Evolutionary conservation across 2,329 filamentous ascomycete genomes (phyloP).

Genomic region (Blastomyces emzantsi): DNA sequence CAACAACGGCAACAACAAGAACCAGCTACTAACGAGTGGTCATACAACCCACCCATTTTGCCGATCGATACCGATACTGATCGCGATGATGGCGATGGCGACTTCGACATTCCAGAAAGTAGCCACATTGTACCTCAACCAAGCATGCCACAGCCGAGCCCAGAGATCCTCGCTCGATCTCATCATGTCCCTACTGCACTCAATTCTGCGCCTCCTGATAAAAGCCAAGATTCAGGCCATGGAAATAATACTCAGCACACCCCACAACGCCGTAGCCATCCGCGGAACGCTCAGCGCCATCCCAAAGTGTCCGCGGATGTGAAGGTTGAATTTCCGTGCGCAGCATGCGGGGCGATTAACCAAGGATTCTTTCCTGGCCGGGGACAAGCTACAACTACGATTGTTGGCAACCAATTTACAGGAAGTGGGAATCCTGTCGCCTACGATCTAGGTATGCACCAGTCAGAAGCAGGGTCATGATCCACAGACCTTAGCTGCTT

Average conservation of each 20-base stretch:
- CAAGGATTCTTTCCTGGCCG: slow-evolving; percentile 24
- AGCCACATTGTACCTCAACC: neutral
- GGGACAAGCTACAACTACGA: neutral
- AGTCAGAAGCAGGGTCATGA: neutral
- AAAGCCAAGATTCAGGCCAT: neutral
- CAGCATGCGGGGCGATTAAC: slow-evolving; percentile 31
- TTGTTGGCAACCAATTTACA: neutral
- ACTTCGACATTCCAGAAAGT: neutral
- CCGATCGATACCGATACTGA: neutral
- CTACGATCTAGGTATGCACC: neutral
- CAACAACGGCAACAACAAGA: neutral
- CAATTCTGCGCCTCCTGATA: neutral
- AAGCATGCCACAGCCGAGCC: neutral
- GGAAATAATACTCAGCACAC: neutral
- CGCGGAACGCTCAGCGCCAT: slow-evolving; percentile 16
- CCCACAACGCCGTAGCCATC: slow-evolving; percentile 9
- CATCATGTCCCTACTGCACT: neutral
- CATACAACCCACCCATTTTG: neutral
- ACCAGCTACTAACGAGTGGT: neutral
- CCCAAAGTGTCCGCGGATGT: slow-evolving; percentile 30
- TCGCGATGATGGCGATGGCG: neutral
- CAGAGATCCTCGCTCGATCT: neutral
- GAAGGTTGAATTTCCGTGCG: slow-evolving; percentile 35
- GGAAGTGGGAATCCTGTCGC: neutral
- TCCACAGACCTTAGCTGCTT: neutral